Base-by-base conservation (phyloP, 192 early-diverging fungal genomes). In the Chytriomyces sp. region DNA sequence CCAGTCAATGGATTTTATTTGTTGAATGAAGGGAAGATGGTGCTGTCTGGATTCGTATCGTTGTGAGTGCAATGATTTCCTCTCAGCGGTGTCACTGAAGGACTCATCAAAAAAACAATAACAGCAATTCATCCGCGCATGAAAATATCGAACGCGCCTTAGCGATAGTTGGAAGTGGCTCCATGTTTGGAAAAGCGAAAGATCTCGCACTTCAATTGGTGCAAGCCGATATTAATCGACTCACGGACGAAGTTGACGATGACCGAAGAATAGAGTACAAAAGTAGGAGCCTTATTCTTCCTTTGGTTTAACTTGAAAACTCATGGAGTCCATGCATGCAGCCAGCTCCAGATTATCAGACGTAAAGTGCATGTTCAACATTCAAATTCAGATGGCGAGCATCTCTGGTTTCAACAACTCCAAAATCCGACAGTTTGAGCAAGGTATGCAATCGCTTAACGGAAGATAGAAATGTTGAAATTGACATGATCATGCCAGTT, bases 331-430 rank as follows among this genome's bases (percentile, higher is more conserved):
- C 13, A 18, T 18, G 13, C 11, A 13, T 64, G 35, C 35, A 75
- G 64, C 67, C 53, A 35, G 44, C 9, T 13, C 48, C 1, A 47
- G 46, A 24, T 7, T 18, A 20, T 76, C 74, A 3, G 64, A 67
- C 24, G 64, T 59, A 8, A 76, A 76, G 24, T 76, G 74, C 50
- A 9, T 23, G 47, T 76, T 67, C 46, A 50, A 61, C 48, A 43
- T 76, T 7, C 13, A 53, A 9, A 16, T 76, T 59, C 74, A 76
- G 45, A 23, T 61, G 23, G 47, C 3, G 43, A 28, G 45, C 18
- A 23, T 63, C 8, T 11, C 43, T 45, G 23, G 59, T 24, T 0
- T 64, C 23, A 6, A 26, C 23, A 6, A 20, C 4, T 1, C 11
- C 11, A 43, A 64, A 64, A 28, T 63, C 8, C 18, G 64, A 13